A percentile compares a stretch with the other conserved stretches of the same genome.
phyloP scores from a whole-genome alignment of 2,329 filamentous ascomycete species.

The Myriosclerotinia duriaeana region DNA sequence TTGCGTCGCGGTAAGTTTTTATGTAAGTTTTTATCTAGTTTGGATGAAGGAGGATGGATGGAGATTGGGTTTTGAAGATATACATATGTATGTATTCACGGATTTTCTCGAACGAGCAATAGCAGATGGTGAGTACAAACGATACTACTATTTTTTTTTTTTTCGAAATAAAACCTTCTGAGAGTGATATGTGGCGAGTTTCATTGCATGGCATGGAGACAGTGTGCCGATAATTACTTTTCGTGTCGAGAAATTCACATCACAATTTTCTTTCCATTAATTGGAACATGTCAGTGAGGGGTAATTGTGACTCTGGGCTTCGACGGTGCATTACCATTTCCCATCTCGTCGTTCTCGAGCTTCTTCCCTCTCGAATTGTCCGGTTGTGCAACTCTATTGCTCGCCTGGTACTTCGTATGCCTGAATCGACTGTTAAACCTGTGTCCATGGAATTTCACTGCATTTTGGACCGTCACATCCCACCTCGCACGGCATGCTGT shows the following conservation, averaged over 20 bases:
- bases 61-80: too few relatives aligned
- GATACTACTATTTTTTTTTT: not conserved
- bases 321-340: not conserved
- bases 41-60: too few relatives aligned
- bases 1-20: too few relatives aligned
- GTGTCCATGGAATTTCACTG: not conserved
- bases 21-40: too few relatives aligned
- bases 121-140: not conserved
- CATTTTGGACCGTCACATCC: not conserved
- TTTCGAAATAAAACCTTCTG: not conserved
- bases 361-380: not conserved
- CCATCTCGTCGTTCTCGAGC: too few relatives aligned
- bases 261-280: not conserved
- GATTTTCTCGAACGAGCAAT: not conserved
- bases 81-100: too few relatives aligned
- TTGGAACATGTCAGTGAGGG: not conserved
- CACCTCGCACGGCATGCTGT: not conserved
- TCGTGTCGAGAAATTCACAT: not conserved
- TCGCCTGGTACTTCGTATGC: not conserved
- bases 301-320: too few relatives aligned
- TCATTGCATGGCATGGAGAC: not conserved
- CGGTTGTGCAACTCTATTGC: not conserved
- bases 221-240: not conserved
- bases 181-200: not conserved
- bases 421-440: not conserved